These are phyloP conservation scores for Fusarium anthophilum DNA, from an alignment of 2,329 filamentous ascomycete genomes.

Conservation along the genomic window DNA sequence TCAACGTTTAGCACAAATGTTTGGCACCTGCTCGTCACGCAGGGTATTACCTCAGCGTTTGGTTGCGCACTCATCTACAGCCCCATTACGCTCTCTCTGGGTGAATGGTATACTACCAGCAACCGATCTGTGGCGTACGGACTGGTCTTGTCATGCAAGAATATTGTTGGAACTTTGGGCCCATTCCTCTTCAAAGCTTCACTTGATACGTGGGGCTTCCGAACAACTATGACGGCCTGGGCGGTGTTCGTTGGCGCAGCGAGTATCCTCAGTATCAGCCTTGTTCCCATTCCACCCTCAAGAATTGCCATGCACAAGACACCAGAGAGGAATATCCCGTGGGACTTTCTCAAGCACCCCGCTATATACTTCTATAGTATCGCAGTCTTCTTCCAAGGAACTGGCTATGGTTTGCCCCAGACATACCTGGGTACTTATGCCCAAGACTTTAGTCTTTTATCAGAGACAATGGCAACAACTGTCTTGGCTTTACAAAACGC, in stretches of 20 bases:
- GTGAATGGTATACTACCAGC: background rate
- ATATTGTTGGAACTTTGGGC: background rate
- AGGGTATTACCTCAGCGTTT: background rate
- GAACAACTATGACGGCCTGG: background rate
- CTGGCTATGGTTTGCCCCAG: background rate
- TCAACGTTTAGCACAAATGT: background rate
- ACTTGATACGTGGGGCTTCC: background rate
- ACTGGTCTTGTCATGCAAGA: background rate
- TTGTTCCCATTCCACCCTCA: background rate
- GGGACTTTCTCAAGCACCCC: background rate
- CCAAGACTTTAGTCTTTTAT: background rate
- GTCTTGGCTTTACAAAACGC: background rate
- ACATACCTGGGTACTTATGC: background rate
- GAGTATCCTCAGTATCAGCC: background rate
- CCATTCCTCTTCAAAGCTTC: background rate
- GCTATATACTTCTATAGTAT: background rate
- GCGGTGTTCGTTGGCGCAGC: background rate
- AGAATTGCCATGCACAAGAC: background rate
- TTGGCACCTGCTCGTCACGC: background rate
- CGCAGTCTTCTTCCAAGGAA: background rate
- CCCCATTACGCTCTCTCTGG: background rate
- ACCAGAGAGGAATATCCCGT: background rate
- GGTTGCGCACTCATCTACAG: background rate
- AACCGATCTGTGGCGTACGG: background rate
- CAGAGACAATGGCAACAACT: background rate